Evolutionary conservation across 495 filamentous ascomycete genomes (phyloP).

Genomic region (Xylaria telfairii): DNA sequence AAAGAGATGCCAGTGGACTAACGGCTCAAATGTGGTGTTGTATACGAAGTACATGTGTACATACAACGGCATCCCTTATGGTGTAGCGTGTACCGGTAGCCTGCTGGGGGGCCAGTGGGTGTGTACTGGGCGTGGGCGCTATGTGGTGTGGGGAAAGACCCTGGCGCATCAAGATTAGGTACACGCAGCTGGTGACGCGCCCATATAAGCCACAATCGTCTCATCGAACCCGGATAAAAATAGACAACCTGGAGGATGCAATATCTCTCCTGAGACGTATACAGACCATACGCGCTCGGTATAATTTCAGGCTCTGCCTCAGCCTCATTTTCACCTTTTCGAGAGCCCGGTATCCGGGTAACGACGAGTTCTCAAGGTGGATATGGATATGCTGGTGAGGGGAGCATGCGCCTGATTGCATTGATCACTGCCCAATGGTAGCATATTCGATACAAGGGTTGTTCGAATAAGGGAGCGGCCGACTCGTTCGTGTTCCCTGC

Average conservation of each 20-base stretch:
- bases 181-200: slow-evolving; percentile 12
- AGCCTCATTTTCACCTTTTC: background rate
- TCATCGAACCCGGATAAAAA: background rate
- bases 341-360: background rate
- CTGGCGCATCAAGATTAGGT: slow-evolving; percentile 13
- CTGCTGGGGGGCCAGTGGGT: background rate
- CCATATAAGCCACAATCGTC: slow-evolving; percentile 12
- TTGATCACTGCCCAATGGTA: background rate
- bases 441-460: background rate
- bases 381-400: background rate
- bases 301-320: background rate
- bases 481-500: background rate
- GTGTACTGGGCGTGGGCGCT: too few species aligned
- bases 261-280: background rate
- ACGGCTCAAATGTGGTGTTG: background rate
- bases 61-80: background rate
- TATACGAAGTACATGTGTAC: slow-evolving; percentile 7
- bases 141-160: slow-evolving; percentile 14
- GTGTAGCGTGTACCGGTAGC: background rate
- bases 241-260: background rate
- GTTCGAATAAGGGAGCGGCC: background rate
- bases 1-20: background rate
- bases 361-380: background rate
- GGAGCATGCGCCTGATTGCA: background rate
- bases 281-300: background rate